Conservation (phyloP, 108 stramenopile species). For the Cyclotella sp. region DNA sequence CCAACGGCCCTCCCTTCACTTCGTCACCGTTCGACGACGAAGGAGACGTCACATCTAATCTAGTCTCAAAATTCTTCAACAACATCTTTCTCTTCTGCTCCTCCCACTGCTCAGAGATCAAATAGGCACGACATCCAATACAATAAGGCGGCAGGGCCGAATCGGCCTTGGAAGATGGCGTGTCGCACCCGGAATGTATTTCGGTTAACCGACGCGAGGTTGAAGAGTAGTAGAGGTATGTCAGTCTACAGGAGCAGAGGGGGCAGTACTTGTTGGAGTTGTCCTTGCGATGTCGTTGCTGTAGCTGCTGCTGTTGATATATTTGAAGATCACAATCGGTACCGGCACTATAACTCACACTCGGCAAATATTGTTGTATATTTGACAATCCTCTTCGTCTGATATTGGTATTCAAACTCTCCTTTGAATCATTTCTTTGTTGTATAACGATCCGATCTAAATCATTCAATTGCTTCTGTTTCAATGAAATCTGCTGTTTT, state of each 20-base stretch:
- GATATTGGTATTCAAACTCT: slow-evolving; percentile 4
- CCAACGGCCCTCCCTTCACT: not conserved
- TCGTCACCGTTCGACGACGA: not conserved
- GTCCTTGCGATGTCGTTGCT: not conserved
- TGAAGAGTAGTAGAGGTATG: slow-evolving; percentile 13
- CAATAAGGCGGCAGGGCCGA: slow-evolving; percentile 31
- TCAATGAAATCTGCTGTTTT: not conserved
- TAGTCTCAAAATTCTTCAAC: slow-evolving; percentile 27
- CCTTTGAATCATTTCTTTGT: not conserved
- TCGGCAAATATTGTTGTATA: slow-evolving; percentile 10
- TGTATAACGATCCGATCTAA: not conserved
- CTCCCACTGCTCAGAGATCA: slow-evolving; percentile 29
- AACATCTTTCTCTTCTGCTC: not conserved
- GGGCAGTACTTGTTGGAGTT: slow-evolving; percentile 27
- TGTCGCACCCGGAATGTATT: slow-evolving; percentile 15
- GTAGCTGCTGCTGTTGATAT: not conserved
- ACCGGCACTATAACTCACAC: not conserved
- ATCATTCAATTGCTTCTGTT: not conserved
- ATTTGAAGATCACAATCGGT: not conserved
- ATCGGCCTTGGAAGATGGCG: slow-evolving; percentile 2
- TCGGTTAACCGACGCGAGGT: slow-evolving; percentile 11
- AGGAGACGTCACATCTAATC: slow-evolving; percentile 1
- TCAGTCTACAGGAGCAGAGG: slow-evolving; percentile 18
- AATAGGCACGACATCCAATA: slow-evolving; percentile 27
- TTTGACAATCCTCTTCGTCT: slow-evolving; percentile 2